Percentiles rank a stretch among this genome's conserved stretches.
phyloP scores from a whole-genome alignment of 345 rosid genomes.

The Hevea brasiliensis region DNA sequence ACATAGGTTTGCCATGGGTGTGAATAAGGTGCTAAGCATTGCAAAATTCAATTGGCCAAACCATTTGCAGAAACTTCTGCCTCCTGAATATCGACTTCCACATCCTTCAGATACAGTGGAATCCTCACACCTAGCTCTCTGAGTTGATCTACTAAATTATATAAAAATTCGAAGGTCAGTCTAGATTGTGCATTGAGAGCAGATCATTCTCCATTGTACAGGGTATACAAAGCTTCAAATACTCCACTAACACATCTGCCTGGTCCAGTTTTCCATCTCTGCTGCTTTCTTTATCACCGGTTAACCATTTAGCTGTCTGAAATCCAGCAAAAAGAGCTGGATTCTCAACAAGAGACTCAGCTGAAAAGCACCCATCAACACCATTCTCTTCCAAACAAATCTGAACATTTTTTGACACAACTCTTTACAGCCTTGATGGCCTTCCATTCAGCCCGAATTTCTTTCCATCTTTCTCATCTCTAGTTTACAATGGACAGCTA shows the following conservation, averaged over 20 bases:
- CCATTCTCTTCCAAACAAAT: conserved; percentile 70
- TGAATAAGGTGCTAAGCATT: not conserved
- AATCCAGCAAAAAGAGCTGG: conserved; percentile 90
- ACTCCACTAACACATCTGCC: conserved; percentile 67
- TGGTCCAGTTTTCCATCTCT: conserved; percentile 70
- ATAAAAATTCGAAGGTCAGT: conserved; percentile 78
- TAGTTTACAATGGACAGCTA: conserved; percentile 92
- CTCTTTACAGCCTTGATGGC: conserved; percentile 80
- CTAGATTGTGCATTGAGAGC: conserved; percentile 73
- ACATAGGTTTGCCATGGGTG: no score
- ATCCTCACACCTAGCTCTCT: conserved; percentile 62
- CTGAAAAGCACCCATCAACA: conserved; percentile 89
- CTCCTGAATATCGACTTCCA: conserved; percentile 6
- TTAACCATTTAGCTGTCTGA: conserved; percentile 63
- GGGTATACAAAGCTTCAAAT: conserved; percentile 81
- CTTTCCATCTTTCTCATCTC: conserved; percentile 86
- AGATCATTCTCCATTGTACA: conserved; percentile 93
- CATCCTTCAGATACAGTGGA: conserved; percentile 61
- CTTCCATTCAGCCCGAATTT: conserved; percentile 78
- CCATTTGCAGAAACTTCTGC: conserved; percentile 20
- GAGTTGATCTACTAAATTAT: conserved; percentile 60
- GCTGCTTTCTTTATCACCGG: conserved; percentile 37
- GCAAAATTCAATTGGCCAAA: conserved; percentile 15
- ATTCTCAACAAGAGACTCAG: conserved; percentile 90
- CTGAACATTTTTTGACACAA: conserved; percentile 61